phyloP scores from a whole-genome alignment of 2,329 filamentous ascomycete species.

The Aspergillus versicolor region DNA sequence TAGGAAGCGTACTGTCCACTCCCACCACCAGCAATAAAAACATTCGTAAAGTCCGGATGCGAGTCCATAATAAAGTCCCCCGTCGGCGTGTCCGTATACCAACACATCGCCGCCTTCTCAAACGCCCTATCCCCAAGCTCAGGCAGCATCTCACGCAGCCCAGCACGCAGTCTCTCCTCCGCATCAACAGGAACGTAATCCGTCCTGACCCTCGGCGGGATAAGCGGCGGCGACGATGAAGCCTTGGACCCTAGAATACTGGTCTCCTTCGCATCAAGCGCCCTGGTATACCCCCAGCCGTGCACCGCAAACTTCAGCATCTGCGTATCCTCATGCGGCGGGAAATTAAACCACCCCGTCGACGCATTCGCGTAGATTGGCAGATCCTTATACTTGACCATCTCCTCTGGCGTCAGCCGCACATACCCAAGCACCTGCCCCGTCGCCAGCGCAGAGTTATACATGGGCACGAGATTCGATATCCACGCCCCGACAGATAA shows the following conservation, averaged over 20 bases:
- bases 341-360: background rate
- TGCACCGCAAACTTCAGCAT: background rate
- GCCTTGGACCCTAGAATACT: background rate
- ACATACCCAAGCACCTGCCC: background rate
- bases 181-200: background rate
- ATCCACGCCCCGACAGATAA: background rate
- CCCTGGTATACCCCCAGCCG: background rate
- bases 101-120: constrained; percentile 61
- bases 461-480: background rate
- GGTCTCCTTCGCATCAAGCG: background rate
- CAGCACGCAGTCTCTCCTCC: background rate
- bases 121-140: constrained; percentile 59
- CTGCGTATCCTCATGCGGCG: background rate
- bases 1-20: constrained; percentile 28
- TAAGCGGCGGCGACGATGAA: background rate
- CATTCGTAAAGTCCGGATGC: constrained; percentile 55
- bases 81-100: constrained; percentile 69
- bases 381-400: background rate
- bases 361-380: background rate
- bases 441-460: background rate
- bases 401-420: background rate
- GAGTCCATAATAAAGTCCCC: constrained; percentile 69
- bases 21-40: constrained; percentile 31
- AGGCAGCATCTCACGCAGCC: constrained; percentile 52
- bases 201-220: background rate